Evolutionary conservation across 331 rosid genomes (phyloP), one percentile per base, ranked within the genome.

Genomic region (Telfairia occidentalis): DNA sequence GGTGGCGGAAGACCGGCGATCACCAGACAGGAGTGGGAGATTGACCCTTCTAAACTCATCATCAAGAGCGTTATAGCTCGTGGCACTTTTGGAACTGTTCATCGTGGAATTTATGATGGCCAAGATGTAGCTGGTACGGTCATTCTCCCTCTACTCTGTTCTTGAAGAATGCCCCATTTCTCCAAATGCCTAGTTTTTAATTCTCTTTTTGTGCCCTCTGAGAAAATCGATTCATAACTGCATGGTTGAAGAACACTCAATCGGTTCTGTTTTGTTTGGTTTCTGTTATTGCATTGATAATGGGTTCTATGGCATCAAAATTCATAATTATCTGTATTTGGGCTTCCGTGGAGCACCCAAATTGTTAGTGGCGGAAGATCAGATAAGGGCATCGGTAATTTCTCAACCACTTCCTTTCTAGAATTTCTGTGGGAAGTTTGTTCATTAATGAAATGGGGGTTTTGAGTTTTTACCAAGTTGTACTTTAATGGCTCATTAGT

Each of bases 81-180:
- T 72, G 98, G 98, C 37, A 90, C 97, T 82, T 94, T 94, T 74
- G 97, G 97, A n/a, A 90, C 98, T 45, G 98, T 94, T 83, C 98
- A 91, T 79, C 96, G 98, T 45, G 98, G 97, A 77, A 76, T 91
- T 78, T 94, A 94, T 80, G 96, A 94, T 70, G 97, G 97, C 55
- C 88, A 48, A 43, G 98, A 94, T 70, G 98, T 94, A 52, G 98
- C 98, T 9, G 97, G 98, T 94, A 84, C 5, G 21, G 1, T 9
- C 5, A 23, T 63, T 74, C 28, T 40, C 69, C 16, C 30, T 40
- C 5, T 53, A 7, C 23, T 50, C 29, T 5, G 11, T 48, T 26
- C 57, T 28, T 42, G 37, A 55, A 72, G n/a, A 26, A 40, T 50
- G 63, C 82, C 80, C 80, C 82, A 48, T 76, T 71, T 76, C 70